Base-by-base conservation (phyloP, 2,329 filamentous ascomycete species). In the Exophiala xenobiotica region DNA sequence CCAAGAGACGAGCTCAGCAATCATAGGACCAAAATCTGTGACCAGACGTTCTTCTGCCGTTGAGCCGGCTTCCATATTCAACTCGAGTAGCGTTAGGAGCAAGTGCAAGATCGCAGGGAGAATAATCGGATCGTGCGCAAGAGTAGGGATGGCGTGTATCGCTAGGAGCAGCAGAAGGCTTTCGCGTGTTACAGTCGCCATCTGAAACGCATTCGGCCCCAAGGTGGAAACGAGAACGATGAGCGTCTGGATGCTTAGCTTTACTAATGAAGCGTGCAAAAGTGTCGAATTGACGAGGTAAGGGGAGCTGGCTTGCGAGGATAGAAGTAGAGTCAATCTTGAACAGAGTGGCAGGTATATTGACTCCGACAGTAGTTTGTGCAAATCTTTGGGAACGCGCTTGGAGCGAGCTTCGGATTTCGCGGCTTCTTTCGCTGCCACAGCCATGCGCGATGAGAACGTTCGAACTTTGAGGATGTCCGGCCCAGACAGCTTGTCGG, bases 1-100 rank as follows among this genome's bases (percentile, higher is more conserved):
- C 93, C 93, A 99, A 64, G 90, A 87, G 62, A 88, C 82, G 53
- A 89, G 87, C 76, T 97, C 92, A 45, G 95, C 78, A 18, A 97
- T 73, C 67, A 92, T 84, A 49, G 83, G 81, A 0, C 87, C 85
- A 61, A 90, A 82, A 51, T 85, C 81, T 53, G 84, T 82, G 42
- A 89, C 92, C 2, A 99, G 68, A 1, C 82, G 76, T 60, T 90
- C 82, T 42, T 82, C 79, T 26, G 80, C 83, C 4, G 65, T 68
- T 16, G 65, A 65, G 4, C 72, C 73, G 4, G 68, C 70, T 14
- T 67, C 70, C 23, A 71, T 72, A 54, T 95, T 95, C 29, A 95
- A 78, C 63, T 96, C 90, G 11, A 99, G 70, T 46, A 96, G 67
- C 5, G 88, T 87, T 43, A 96, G 75, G 53, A 96, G 80, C 1